These are phyloP conservation scores for Cokeromyces recurvatus DNA, from an alignment of 371 early-diverging fungal species.

Conservation along the genomic window DNA sequence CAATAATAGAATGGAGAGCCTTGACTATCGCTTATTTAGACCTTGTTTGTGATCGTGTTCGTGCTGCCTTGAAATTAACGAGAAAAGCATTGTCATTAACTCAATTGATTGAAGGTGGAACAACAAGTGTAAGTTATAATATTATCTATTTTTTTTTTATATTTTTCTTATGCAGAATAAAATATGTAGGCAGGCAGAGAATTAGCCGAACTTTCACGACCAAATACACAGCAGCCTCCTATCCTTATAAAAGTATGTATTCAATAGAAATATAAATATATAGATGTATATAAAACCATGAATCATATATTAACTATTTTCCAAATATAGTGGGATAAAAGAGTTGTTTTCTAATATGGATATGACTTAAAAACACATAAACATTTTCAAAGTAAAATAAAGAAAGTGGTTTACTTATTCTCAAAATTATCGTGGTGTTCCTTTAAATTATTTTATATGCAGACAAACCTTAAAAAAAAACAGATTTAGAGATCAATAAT, in stretches of 20 bases:
- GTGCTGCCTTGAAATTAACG: conserved; percentile 49
- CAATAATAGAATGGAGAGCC: conserved; percentile 90
- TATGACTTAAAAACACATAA: too few relatives aligned
- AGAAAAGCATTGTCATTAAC: conserved; percentile 63
- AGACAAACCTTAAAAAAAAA: too few relatives aligned
- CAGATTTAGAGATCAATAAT: too few relatives aligned
- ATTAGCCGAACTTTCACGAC: conserved; percentile 74
- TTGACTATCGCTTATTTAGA: conserved; percentile 83
- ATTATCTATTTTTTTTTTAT: not conserved
- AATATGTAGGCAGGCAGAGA: conserved; percentile 74
- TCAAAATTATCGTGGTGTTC: not conserved
- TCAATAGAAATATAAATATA: not conserved
- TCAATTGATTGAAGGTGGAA: conserved; percentile 86
- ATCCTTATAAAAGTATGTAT: conserved; percentile 65
- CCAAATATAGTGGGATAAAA: not conserved
- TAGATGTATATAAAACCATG: not conserved
- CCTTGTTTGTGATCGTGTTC: conserved; percentile 62
- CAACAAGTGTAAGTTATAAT: conserved; percentile 59
- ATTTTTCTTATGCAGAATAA: too few relatives aligned
- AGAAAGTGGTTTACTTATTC: not conserved
- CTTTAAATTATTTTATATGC: too few relatives aligned
- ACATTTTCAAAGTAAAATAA: too few relatives aligned
- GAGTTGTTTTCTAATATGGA: not conserved
- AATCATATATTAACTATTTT: not conserved
- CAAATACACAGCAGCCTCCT: conserved; percentile 81